Conservation (phyloP, 495 filamentous ascomycete genomes). For the Penicillium subrubescens region DNA sequence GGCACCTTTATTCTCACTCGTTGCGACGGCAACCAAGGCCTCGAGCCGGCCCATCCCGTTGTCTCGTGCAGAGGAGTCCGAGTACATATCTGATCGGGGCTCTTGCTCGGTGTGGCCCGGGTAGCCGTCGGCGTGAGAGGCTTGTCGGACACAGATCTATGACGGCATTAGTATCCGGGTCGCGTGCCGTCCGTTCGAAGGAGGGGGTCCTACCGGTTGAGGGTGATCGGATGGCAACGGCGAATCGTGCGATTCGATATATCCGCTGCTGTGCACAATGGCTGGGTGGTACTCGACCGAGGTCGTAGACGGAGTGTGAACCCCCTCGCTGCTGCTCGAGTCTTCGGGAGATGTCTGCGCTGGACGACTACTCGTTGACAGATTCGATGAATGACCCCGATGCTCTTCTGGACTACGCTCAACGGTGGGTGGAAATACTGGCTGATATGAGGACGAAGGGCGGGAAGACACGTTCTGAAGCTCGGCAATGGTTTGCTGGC, state of each 20-base stretch:
- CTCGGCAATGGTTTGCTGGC: conserved; percentile 51
- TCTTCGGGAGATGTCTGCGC: conserved; percentile 69
- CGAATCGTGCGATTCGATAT: conserved; percentile 55
- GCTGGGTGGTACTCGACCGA: conserved; percentile 64
- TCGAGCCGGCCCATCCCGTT: conserved; percentile 73
- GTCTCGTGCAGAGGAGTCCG: conserved; percentile 31
- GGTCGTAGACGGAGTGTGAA: conserved; percentile 65
- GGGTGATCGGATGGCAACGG: conserved; percentile 45
- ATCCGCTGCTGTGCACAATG: conserved; percentile 66
- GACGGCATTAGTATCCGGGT: conserved; percentile 43
- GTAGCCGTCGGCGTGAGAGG: conserved; percentile 40
- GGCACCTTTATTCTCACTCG: conserved; percentile 71
- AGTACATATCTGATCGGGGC: conserved; percentile 34
- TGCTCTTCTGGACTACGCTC: conserved; percentile 36
- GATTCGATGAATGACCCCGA: conserved; percentile 33
- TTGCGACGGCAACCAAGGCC: conserved; percentile 86
- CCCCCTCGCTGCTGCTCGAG: conserved; percentile 71
- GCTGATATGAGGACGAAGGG: conserved; percentile 47
- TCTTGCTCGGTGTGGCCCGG: conserved; percentile 34
- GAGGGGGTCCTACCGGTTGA: conserved; percentile 45
- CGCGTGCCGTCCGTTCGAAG: conserved; percentile 32
- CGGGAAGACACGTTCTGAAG: conserved; percentile 45
- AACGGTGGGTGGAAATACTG: conserved; percentile 29
- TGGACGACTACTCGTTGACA: conserved; percentile 34
- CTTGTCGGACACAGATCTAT: conserved; percentile 44